Evolutionary conservation across 805 yeast genomes (phyloP).

Genomic region (Ascoidea rubescens): DNA sequence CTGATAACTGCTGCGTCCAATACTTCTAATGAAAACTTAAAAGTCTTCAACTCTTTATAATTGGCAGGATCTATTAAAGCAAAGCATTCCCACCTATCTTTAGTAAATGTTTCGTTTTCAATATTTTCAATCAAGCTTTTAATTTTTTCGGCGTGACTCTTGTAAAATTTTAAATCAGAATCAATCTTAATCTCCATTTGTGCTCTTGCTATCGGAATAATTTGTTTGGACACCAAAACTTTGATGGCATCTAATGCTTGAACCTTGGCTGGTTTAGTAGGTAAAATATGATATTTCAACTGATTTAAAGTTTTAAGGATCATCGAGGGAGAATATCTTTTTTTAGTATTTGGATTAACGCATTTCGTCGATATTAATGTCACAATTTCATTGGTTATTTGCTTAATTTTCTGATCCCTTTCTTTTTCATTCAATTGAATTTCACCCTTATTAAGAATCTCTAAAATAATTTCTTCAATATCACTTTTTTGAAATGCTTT

Average conservation of each 20-base stretch:
- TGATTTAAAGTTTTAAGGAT: constrained; percentile 74
- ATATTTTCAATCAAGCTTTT: constrained; percentile 27
- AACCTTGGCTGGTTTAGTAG: constrained; percentile 63
- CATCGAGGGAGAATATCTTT: constrained; percentile 90
- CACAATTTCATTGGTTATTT: constrained; percentile 69
- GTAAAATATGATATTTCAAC: constrained; percentile 63
- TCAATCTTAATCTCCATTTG: constrained; percentile 75
- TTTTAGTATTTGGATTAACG: constrained; percentile 77
- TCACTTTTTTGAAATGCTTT: constrained; percentile 67
- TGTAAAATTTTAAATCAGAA: constrained; percentile 39
- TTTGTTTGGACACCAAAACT: constrained; percentile 58
- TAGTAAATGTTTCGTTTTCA: constrained; percentile 25
- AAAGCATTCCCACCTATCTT: constrained; percentile 35
- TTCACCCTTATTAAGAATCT: constrained; percentile 83
- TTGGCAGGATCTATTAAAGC: constrained; percentile 79
- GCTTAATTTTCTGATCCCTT: constrained; percentile 58
- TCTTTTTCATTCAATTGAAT: constrained; percentile 91
- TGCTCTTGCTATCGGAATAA: constrained; percentile 89
- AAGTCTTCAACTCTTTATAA: constrained; percentile 55
- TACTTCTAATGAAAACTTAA: constrained; percentile 64
- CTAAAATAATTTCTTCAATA: constrained; percentile 59
- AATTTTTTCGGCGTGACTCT: constrained; percentile 22
- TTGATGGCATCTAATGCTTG: constrained; percentile 91
- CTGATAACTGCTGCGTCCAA: constrained; percentile 81
- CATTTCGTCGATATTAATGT: constrained; percentile 81